Conservation (phyloP, 1,284 basidiomycete genomes). For the Prillingera fragicola region DNA sequence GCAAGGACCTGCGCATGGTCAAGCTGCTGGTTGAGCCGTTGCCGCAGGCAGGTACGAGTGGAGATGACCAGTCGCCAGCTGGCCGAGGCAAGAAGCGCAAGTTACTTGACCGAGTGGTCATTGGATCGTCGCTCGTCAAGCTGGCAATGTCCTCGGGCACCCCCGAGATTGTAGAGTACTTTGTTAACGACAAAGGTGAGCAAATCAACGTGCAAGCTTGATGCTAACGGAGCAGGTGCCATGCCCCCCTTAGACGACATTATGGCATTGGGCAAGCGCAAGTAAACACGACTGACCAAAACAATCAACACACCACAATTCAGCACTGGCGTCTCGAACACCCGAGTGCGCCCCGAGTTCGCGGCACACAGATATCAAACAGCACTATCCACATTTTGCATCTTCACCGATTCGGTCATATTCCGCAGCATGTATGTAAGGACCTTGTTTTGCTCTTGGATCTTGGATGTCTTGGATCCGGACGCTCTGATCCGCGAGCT, state of each 20-base stretch:
- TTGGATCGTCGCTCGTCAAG: conserved; percentile 29
- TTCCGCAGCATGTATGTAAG: too few relatives aligned
- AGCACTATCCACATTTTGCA: too few relatives aligned
- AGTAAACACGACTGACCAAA: too few relatives aligned
- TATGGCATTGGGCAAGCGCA: conserved; percentile 13
- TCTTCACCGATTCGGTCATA: too few relatives aligned
- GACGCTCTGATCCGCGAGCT: too few relatives aligned
- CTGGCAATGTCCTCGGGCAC: conserved; percentile 49
- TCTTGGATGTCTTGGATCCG: too few relatives aligned
- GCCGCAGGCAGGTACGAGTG: background rate
- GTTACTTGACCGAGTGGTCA: conserved; percentile 22
- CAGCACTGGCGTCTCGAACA: too few relatives aligned
- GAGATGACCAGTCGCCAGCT: conserved; percentile 51
- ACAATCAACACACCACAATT: too few relatives aligned
- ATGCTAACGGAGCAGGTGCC: conserved; percentile 6
- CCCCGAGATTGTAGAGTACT: conserved; percentile 64
- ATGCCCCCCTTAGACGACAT: conserved; percentile 12
- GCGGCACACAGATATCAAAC: too few relatives aligned
- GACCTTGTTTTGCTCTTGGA: too few relatives aligned
- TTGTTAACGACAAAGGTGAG: conserved; percentile 65
- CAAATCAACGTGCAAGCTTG: background rate
- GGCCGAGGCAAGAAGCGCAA: conserved; percentile 27
- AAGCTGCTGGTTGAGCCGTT: conserved; percentile 63
- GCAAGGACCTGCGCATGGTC: conserved; percentile 62
- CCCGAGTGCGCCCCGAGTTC: too few relatives aligned